A percentile compares a stretch with the other conserved stretches of the same genome.
These are phyloP conservation scores for Orychophragmus violaceus DNA, from an alignment of 345 rosid genomes.

Conservation along the genomic window DNA sequence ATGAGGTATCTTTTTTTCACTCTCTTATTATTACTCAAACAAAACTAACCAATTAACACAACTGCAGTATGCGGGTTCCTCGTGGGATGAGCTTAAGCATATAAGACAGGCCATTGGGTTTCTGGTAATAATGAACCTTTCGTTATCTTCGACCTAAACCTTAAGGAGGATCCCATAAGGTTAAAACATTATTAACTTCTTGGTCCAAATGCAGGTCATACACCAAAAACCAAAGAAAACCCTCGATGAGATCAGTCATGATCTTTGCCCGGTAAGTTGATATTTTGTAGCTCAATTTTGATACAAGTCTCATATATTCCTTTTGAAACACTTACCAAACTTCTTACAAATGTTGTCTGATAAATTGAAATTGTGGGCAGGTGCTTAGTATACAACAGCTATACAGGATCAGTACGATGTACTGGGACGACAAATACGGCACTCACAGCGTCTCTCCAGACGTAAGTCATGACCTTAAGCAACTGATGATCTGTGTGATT, in stretches of 20 bases:
- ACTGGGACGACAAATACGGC: constrained; percentile 92
- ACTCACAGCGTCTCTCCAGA: constrained; percentile 80
- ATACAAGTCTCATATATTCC: too few relatives aligned
- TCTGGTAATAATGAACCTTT: constrained; percentile 6
- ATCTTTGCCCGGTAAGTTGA: constrained; percentile 70
- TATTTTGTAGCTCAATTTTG: too few relatives aligned
- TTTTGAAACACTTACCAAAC: too few relatives aligned
- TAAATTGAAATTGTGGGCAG: not conserved
- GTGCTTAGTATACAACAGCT: constrained; percentile 18
- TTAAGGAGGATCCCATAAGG: not conserved
- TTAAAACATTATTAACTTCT: not conserved
- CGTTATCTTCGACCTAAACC: not conserved
- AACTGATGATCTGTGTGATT: not conserved
- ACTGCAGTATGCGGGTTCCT: constrained; percentile 57
- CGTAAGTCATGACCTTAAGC: constrained; percentile 38
- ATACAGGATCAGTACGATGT: constrained; percentile 55
- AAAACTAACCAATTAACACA: not conserved
- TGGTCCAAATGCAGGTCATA: constrained; percentile 45
- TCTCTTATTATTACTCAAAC: not conserved
- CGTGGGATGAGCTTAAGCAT: constrained; percentile 33
- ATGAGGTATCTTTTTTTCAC: constrained; percentile 34
- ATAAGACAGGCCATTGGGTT: constrained; percentile 21
- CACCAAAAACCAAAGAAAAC: constrained; percentile 89
- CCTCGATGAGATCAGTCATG: constrained; percentile 76
- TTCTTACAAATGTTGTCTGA: too few relatives aligned